Evolutionary conservation across 2,329 filamentous ascomycete genomes (phyloP), one percentile per base, ranked within the genome.

Genomic region (Thermoascus crustaceus): DNA sequence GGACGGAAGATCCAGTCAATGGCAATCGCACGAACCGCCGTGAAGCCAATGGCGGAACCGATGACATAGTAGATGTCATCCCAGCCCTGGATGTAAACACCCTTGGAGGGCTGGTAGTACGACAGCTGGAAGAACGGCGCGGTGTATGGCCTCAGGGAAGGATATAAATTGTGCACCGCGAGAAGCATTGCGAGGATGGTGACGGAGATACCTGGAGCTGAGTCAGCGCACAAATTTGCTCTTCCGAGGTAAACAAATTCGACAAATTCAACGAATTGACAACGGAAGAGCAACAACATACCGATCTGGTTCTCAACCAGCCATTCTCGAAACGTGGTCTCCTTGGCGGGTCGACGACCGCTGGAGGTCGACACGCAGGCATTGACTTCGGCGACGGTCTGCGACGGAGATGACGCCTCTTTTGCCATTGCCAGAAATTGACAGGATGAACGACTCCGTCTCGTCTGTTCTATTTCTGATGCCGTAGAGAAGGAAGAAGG

Each of bases 1-100:
- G 89, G 91, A 13, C 78, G 77, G 34, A 96, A 72, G 8, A 93
- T 52, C 65, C 94, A 91, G 57, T 95, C 88, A 77, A 96, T 93
- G 38, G 76, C 70, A 34, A 77, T 78, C 24, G 86, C 88, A 40
- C 91, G 81, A 34, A 95, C 71, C 14, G 84, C 88, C 2, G 86
- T 95, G 58, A 95, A 88, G 37, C 87, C 73, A 37, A 94, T 71
- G 47, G 94, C 76, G 68, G 81, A 89, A 54, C 83, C 82, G 7
- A 75, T 57, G 30, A 95, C 79, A 52, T 88, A 76, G 57, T 81
- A 82, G 43, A 77, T 67, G 63, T 98, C 91, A 53, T 93, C 80
- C 57, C 71, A 73, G 42, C 91, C 89, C 47, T 82, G 75, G 30
- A 75, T 76, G 61, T 94, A 96, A 41, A 74, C 64, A 29, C 76